These are phyloP conservation scores for Moesziomyces aphidis DNA, from an alignment of 1,284 basidiomycete genomes.

Conservation along the genomic window DNA sequence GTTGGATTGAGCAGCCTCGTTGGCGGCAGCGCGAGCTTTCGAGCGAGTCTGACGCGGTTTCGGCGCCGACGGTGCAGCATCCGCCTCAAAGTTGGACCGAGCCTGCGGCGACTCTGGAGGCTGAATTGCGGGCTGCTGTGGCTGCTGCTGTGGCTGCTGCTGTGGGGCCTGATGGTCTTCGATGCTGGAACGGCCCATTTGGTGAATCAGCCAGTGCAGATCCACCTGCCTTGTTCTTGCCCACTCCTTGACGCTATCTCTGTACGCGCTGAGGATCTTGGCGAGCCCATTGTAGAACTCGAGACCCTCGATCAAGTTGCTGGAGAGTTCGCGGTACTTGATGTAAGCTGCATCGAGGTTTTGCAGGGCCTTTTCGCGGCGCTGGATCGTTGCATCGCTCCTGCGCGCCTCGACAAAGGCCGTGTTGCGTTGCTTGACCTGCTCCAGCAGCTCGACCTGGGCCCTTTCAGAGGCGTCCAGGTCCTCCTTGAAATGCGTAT, in stretches of 20 bases:
- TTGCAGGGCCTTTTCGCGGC: conserved; percentile 85
- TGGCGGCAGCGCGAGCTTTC: neutral
- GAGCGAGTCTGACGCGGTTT: no score
- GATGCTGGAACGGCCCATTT: conserved; percentile 21
- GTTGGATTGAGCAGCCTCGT: conserved; percentile 3
- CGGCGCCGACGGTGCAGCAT: neutral
- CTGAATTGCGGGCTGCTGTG: neutral
- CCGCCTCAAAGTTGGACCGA: no score
- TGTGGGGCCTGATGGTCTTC: conserved; percentile 9
- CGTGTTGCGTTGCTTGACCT: conserved; percentile 82
- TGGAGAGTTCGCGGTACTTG: conserved; percentile 86
- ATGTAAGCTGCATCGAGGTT: conserved; percentile 88
- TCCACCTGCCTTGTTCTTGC: conserved; percentile 46
- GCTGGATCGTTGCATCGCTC: conserved; percentile 81
- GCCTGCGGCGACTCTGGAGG: neutral
- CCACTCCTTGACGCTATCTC: conserved; percentile 51
- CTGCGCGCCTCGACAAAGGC: conserved; percentile 81
- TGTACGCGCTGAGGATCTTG: conserved; percentile 45
- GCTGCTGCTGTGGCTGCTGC: conserved; percentile 8
- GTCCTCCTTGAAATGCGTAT: conserved; percentile 78
- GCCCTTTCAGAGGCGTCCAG: conserved; percentile 75
- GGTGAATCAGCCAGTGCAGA: conserved; percentile 33
- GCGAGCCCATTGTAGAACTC: conserved; percentile 69
- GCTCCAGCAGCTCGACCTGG: conserved; percentile 77
- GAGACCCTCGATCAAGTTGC: conserved; percentile 88